These are phyloP conservation scores for Mycena rebaudengoi DNA, from an alignment of 768 basidiomycete species.

Conservation along the genomic window DNA sequence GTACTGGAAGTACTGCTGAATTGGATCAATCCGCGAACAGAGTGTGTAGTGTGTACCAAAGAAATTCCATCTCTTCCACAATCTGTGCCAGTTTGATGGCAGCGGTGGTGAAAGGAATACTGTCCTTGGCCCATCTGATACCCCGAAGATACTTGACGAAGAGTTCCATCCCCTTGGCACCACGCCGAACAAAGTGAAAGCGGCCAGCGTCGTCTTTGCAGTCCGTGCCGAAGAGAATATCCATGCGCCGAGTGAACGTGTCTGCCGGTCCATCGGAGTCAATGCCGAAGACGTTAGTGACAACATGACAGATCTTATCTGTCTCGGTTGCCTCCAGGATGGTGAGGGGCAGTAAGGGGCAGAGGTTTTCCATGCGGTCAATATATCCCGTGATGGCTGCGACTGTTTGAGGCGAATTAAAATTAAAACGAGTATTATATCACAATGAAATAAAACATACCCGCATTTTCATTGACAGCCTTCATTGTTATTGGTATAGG, in stretches of 20 bases:
- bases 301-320: too few relatives aligned
- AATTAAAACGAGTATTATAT: too few relatives aligned
- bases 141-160: constrained; percentile 5
- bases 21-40: not conserved
- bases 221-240: constrained; percentile 11
- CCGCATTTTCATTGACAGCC: too few relatives aligned
- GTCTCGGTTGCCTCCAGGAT: too few relatives aligned
- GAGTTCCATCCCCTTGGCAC: not conserved
- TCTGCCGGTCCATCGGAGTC: too few relatives aligned
- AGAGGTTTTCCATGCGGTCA: too few relatives aligned
- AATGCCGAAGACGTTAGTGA: too few relatives aligned
- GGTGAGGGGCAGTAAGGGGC: too few relatives aligned
- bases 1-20: not conserved
- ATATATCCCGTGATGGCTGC: too few relatives aligned
- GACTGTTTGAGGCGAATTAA: too few relatives aligned
- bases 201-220: constrained; percentile 1
- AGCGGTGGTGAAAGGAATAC: not conserved
- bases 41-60: not conserved
- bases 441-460: too few relatives aligned
- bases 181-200: not conserved
- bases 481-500: too few relatives aligned
- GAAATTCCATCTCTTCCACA: not conserved
- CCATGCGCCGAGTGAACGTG: constrained; percentile 6
- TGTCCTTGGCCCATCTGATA: not conserved
- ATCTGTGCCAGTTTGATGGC: not conserved